phyloP scores from a whole-genome alignment of 805 yeast species.

The Dipodascus geniculatus region DNA sequence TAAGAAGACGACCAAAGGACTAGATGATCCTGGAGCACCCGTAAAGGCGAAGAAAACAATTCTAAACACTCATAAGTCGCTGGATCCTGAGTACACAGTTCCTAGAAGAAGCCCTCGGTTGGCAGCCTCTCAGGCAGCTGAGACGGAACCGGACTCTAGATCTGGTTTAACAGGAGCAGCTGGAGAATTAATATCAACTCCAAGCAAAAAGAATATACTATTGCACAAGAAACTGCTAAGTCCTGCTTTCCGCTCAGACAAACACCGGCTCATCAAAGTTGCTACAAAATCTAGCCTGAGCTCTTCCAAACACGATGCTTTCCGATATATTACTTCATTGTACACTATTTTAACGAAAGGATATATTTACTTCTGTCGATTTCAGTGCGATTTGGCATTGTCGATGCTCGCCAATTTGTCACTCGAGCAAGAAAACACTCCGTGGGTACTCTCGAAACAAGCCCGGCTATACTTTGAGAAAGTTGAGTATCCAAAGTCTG shows the following conservation, averaged over 20 bases:
- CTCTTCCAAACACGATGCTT: conserved; percentile 5
- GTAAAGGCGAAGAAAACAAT: background rate
- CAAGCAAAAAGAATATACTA: background rate
- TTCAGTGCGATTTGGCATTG: conserved; percentile 73
- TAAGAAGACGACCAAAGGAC: background rate
- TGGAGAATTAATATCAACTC: background rate
- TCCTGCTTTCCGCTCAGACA: background rate
- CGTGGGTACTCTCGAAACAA: conserved; percentile 73
- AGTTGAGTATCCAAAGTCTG: conserved; percentile 72
- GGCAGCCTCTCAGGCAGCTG: conserved; percentile 80
- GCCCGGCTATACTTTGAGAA: conserved; percentile 82
- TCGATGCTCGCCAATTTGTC: conserved; percentile 56
- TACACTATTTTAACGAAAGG: conserved; percentile 48
- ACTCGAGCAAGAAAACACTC: conserved; percentile 49
- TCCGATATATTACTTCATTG: conserved; percentile 36
- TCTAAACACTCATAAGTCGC: background rate
- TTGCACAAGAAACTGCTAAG: background rate
- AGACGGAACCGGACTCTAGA: conserved; percentile 64
- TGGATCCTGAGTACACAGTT: background rate
- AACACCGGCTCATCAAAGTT: background rate
- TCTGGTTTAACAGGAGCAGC: too few relatives aligned
- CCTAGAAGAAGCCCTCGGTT: conserved; percentile 50
- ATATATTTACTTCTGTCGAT: conserved; percentile 47
- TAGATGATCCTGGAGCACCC: background rate
- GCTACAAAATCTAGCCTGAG: background rate